Percentiles rank a stretch among this genome's conserved stretches.
Evolutionary conservation across 2,329 filamentous ascomycete genomes (phyloP).

Genomic region (Harringtonia aguacate): DNA sequence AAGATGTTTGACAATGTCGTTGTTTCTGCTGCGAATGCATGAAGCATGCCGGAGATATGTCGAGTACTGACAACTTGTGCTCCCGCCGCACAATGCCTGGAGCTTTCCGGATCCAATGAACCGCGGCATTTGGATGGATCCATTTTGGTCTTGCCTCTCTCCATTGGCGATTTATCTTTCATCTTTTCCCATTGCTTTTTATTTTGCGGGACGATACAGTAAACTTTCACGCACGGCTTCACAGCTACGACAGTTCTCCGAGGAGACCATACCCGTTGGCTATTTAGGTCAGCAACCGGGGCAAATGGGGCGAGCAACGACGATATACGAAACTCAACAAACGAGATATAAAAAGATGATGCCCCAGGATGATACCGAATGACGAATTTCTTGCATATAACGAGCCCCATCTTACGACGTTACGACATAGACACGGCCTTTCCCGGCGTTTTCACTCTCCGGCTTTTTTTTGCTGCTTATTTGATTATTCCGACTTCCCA

Average conservation of each 20-base stretch:
- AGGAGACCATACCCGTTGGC: conserved; percentile 15
- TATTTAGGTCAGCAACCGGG: background rate
- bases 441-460: background rate
- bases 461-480: background rate
- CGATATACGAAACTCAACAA: conserved; percentile 1
- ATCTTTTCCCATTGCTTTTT: background rate
- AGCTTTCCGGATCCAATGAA: too few species aligned
- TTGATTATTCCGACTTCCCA: too few species aligned
- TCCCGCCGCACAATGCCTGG: too few species aligned
- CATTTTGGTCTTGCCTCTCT: background rate
- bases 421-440: conserved; percentile 7
- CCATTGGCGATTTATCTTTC: background rate
- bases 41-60: too few species aligned
- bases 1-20: too few species aligned
- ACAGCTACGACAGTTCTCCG: conserved; percentile 17
- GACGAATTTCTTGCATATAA: conserved; percentile 6
- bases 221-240: conserved; percentile 23
- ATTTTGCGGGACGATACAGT: conserved; percentile 11
- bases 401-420: conserved; percentile 8
- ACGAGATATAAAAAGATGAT: conserved; percentile 1
- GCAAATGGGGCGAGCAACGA: background rate
- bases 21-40: too few species aligned
- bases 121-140: background rate
- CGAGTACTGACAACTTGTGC: too few species aligned
- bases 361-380: background rate